Evolutionary conservation across 345 rosid species (phyloP).

Genomic region (Pelargonium nanum): DNA sequence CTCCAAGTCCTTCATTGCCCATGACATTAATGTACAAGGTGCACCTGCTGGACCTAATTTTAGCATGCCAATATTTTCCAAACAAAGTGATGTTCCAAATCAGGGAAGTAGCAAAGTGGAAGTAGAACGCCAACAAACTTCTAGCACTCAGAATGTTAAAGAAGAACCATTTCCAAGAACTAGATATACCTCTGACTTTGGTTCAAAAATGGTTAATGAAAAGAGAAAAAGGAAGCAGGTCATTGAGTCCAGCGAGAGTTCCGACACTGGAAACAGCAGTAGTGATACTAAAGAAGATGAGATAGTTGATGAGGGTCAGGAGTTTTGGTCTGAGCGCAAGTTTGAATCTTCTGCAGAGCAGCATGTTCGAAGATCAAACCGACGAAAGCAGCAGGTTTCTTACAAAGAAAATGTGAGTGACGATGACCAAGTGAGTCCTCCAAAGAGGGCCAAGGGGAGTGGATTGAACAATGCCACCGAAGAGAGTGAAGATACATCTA

Average conservation of each 20-base stretch:
- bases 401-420: slow-evolving; percentile 57
- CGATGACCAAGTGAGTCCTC: slow-evolving; percentile 31
- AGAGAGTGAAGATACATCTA: slow-evolving; percentile 12
- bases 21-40: slow-evolving; percentile 25
- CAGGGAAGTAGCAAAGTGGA: slow-evolving; percentile 33
- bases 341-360: slow-evolving; percentile 21
- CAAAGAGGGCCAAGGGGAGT: slow-evolving; percentile 27
- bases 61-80: slow-evolving; percentile 26
- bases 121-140: slow-evolving; percentile 22
- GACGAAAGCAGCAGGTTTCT: slow-evolving; percentile 55
- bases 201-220: slow-evolving; percentile 27
- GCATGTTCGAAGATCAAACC: slow-evolving; percentile 50
- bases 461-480: slow-evolving; percentile 16
- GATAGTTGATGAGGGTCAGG: slow-evolving; percentile 24
- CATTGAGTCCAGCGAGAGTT: slow-evolving; percentile 49
- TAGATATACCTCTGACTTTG: slow-evolving; percentile 16
- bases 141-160: slow-evolving; percentile 18
- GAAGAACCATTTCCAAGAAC: slow-evolving; percentile 17
- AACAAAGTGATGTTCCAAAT: slow-evolving; percentile 32
- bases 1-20: slow-evolving; percentile 36
- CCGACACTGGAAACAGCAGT: slow-evolving; percentile 28
- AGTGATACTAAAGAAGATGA: slow-evolving; percentile 30
- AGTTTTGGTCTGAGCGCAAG: slow-evolving; percentile 21
- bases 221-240: slow-evolving; percentile 40
- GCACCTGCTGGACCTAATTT: slow-evolving; percentile 18